Percentiles rank a stretch among this genome's conserved stretches.
phyloP scores from a whole-genome alignment of 108 stramenopile species.

The Skeletonema tropicum region DNA sequence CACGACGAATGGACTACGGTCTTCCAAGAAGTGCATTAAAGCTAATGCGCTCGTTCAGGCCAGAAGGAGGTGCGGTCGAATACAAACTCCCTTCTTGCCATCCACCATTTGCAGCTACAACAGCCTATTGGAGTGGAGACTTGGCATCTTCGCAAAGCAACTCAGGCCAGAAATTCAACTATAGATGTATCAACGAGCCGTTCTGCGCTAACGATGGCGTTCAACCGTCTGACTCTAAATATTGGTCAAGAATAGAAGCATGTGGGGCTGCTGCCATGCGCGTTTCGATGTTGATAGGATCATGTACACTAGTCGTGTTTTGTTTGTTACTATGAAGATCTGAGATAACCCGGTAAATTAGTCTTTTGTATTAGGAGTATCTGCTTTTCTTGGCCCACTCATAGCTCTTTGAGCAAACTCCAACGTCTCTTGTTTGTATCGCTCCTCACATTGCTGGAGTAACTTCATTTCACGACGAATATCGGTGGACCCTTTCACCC shows the following conservation, averaged over 20 bases:
- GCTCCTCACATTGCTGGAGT: background rate
- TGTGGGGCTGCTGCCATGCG: background rate
- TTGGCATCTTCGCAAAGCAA: background rate
- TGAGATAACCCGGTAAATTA: background rate
- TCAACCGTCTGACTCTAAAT: background rate
- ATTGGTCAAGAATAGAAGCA: background rate
- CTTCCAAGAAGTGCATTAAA: background rate
- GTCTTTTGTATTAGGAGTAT: background rate
- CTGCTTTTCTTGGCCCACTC: background rate
- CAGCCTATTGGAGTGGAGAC: conserved; percentile 1
- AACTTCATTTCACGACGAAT: conserved; percentile 9
- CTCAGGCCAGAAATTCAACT: background rate
- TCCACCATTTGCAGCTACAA: background rate
- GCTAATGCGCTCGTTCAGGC: background rate
- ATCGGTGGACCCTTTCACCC: background rate
- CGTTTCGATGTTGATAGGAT: background rate
- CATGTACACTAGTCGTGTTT: background rate
- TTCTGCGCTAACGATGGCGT: background rate
- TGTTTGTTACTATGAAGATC: background rate
- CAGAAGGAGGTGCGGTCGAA: background rate
- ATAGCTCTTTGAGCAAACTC: conserved; percentile 15
- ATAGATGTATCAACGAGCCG: background rate
- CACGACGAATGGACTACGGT: background rate
- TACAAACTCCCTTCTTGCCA: background rate
- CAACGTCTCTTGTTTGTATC: background rate